phyloP scores from a whole-genome alignment of 1,284 basidiomycete species.

The Papiliotrema terrestris region DNA sequence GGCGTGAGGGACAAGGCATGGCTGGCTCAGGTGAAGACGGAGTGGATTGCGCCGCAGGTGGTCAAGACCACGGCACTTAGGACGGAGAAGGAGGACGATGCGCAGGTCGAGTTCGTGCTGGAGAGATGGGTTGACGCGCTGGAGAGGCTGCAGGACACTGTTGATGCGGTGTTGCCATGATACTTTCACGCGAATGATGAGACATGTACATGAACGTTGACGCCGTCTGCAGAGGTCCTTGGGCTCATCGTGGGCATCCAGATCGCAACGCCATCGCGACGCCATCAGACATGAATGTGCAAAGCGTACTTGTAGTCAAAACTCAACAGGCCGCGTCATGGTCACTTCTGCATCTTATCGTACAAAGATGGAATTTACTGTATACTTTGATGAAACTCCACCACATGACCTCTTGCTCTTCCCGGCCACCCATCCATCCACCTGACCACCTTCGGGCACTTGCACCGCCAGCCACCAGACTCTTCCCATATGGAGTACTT shows the following conservation, averaged over 20 bases:
- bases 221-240: no score
- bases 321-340: neutral
- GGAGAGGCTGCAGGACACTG: constrained; percentile 3
- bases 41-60: constrained; percentile 5
- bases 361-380: neutral
- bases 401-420: neutral
- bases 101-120: constrained; percentile 5
- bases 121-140: constrained; percentile 6
- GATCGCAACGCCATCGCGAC: no score
- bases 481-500: no score
- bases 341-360: neutral
- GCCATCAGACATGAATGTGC: no score
- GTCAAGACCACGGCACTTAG: neutral
- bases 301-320: no score
- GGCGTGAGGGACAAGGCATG: neutral
- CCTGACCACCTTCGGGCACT: no score
- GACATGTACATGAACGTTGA: neutral
- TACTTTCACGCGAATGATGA: neutral
- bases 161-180: neutral
- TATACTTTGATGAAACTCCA: no score
- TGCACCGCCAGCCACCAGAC: no score
- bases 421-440: neutral
- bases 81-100: neutral
- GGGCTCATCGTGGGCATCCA: no score
- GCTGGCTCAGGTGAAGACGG: neutral